These are phyloP conservation scores for Chenopodium album DNA, from an alignment of 148 eudicot species.

Conservation along the genomic window DNA sequence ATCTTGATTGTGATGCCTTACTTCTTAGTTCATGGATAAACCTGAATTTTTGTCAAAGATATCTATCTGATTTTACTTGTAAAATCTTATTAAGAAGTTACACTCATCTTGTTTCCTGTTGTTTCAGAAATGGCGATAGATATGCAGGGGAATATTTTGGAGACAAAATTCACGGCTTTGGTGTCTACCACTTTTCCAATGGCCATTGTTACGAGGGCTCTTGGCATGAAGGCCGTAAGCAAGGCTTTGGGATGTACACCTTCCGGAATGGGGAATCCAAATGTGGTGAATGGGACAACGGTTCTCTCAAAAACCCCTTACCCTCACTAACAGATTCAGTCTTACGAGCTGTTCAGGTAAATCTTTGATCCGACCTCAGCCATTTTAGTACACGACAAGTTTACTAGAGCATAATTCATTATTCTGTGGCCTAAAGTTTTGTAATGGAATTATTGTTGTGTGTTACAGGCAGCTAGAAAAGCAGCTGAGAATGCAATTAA, in stretches of 20 bases:
- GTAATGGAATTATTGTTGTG: neutral
- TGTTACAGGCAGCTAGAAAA: slow-evolving; percentile 69
- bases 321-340: slow-evolving; percentile 60
- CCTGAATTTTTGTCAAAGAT: too few species aligned
- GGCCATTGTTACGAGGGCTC: slow-evolving; percentile 90
- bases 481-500: slow-evolving; percentile 72
- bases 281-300: slow-evolving; percentile 84
- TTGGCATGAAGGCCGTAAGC: slow-evolving; percentile 95
- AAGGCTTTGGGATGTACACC: slow-evolving; percentile 86
- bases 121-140: slow-evolving; percentile 79
- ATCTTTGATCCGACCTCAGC: neutral
- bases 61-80: too few species aligned
- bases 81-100: too few species aligned
- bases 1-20: too few species aligned
- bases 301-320: slow-evolving; percentile 53
- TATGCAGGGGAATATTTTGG: slow-evolving; percentile 96
- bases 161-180: slow-evolving; percentile 90
- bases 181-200: slow-evolving; percentile 84
- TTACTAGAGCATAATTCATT: neutral
- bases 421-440: neutral
- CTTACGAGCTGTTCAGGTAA: slow-evolving; percentile 79
- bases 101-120: neutral
- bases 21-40: too few species aligned
- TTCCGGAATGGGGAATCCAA: slow-evolving; percentile 70
- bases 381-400: neutral